Evolutionary conservation across 75 land plant species (phyloP).

Genomic region (Sequoiadendron giganteum): DNA sequence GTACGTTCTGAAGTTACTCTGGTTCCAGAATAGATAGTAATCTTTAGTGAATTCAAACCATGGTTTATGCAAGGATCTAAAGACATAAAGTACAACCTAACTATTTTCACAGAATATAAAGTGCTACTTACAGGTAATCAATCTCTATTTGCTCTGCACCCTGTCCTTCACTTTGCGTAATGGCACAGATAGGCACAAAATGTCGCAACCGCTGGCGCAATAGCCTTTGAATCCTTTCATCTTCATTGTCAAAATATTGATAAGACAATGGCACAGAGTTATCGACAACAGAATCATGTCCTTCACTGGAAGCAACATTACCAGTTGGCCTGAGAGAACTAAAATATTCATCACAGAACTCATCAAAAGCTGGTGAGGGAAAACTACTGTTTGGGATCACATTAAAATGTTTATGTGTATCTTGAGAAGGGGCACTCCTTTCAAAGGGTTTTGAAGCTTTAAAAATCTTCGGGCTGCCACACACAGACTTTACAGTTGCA

Average conservation of each 20-base stretch:
- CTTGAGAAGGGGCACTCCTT: conserved; percentile 8
- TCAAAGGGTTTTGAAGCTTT: conserved; percentile 2
- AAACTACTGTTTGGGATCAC: conserved; percentile 18
- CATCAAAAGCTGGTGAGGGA: conserved; percentile 60
- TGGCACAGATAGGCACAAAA: conserved; percentile 38
- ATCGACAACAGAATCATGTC: not conserved
- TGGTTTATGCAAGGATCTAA: not conserved
- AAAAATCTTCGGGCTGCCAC: not conserved
- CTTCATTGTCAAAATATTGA: conserved; percentile 51
- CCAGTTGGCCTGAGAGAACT: conserved; percentile 16
- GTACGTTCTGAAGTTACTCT: not conserved
- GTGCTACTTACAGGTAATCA: conserved; percentile 44
- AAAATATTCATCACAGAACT: conserved; percentile 58
- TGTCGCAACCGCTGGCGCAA: conserved; percentile 41
- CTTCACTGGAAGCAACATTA: not conserved
- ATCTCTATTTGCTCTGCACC: conserved; percentile 23
- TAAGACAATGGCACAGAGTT: conserved; percentile 30
- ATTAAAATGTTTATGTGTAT: conserved; percentile 36
- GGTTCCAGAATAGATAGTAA: not conserved
- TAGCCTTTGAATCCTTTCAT: conserved; percentile 42
- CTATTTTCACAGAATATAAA: too few relatives aligned
- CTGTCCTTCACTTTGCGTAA: conserved; percentile 8
- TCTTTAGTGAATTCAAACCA: not conserved
- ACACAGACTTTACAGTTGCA: not conserved
- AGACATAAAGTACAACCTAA: not conserved